Base-by-base conservation (phyloP, 768 basidiomycete species). In the Podaxis pistillaris region DNA sequence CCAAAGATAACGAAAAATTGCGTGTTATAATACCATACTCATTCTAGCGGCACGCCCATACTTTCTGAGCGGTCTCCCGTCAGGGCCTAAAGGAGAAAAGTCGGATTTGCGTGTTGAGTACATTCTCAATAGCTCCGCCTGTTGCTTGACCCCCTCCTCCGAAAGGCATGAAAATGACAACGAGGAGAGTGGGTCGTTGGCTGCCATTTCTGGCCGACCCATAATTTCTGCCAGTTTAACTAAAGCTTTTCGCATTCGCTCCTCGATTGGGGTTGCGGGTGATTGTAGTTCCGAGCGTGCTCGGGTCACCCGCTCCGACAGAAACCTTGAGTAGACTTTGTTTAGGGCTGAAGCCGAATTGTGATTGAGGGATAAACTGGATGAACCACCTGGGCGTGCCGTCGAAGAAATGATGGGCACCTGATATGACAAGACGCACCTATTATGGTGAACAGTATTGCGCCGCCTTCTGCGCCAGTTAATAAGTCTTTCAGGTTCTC, bases 141-240 rank as follows among this genome's bases (percentile, higher is more conserved):
- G 89, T 15, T 74, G 78, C 69, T 80, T 75, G 28, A 81, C 71
- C 7, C 83, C 73, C 4, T 87, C 85, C 8, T 76, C 75, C 0
- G 86, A 65, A 36, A 89, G 78, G 66, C 85, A 85, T 11, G 83
- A 88, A 68, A 92, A 92, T 6, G 89, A 90, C 55, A 91, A 75
- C 1, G 85, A 76, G 4, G 84, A 89, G n/a, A 69, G 62, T 11
- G 89, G 85, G 67, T 87, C 79, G 28, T 84, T 81, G 11, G 74
- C 69, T 9, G 78, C 76, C 38, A 87, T 79, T 24, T 72, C 71
- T 12, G 79, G 71, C 66, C 83, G 78, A 24, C 71, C 76, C 40
- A 75, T 76, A n/a, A 88, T 72, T 33, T 83, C 79, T 9, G 86
- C 79, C 38, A 91, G 77, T 54, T 73, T 79, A 8, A 67, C 72